Conservation (phyloP, 2,329 filamentous ascomycete species). For the Chaetomiaceae sp. region DNA sequence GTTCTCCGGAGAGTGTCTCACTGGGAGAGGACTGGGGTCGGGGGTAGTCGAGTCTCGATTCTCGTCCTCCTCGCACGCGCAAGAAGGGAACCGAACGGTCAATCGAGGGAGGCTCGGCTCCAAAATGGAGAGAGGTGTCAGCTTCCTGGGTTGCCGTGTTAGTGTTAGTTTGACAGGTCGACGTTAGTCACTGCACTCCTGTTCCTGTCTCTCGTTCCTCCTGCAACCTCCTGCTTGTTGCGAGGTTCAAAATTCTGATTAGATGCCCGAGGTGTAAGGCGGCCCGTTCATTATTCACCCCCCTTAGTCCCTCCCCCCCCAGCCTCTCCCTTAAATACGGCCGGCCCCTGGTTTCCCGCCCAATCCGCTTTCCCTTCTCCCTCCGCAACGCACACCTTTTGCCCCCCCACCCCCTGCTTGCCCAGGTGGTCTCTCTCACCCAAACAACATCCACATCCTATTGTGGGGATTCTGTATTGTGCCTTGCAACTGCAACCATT, state of each 20-base stretch:
- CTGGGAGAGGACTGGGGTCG: neutral
- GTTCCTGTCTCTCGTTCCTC: no score
- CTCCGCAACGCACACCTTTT: constrained; percentile 8
- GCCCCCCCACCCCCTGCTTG: constrained; percentile 11
- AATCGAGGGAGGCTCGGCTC: no score
- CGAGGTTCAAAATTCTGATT: constrained; percentile 3
- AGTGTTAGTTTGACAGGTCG: no score
- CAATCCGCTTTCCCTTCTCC: constrained; percentile 14
- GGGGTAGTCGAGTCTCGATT: no score
- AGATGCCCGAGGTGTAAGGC: constrained; percentile 8
- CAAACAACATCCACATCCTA: no score
- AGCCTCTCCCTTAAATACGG: constrained; percentile 21
- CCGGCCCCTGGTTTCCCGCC: constrained; percentile 13
- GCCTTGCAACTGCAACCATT: constrained; percentile 9
- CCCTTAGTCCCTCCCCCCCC: constrained; percentile 7
- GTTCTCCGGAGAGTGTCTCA: neutral
- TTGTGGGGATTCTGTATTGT: constrained; percentile 14
- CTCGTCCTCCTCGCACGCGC: no score
- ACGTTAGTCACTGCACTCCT: no score
- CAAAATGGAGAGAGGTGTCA: no score
- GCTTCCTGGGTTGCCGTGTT: no score
- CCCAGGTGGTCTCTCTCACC: no score
- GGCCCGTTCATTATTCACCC: constrained; percentile 15
- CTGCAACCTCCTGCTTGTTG: neutral
- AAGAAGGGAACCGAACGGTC: no score